Conservation (phyloP, 345 rosid genomes). For the Populus tremula region DNA sequence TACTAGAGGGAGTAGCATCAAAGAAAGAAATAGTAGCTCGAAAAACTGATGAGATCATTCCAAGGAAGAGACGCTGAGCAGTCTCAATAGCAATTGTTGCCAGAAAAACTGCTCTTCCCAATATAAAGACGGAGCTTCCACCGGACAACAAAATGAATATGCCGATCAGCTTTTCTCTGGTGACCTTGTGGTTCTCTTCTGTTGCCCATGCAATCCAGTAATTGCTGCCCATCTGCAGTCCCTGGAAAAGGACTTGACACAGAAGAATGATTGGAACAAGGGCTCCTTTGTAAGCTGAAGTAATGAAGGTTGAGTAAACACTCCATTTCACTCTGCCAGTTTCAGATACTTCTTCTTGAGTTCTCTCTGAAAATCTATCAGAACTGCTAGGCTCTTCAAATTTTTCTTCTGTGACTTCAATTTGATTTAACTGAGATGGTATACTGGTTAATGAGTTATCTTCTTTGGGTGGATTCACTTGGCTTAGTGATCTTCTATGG, state of each 20-base stretch:
- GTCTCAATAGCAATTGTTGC: constrained; percentile 59
- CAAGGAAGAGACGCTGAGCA: constrained; percentile 52
- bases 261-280: constrained; percentile 50
- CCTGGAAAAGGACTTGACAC: constrained; percentile 59
- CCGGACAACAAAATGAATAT: constrained; percentile 50
- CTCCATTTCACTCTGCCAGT: constrained; percentile 64
- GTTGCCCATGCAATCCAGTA: constrained; percentile 80
- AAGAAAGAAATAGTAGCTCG: constrained; percentile 66
- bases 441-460: background rate
- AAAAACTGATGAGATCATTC: constrained; percentile 58
- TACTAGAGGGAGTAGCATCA: constrained; percentile 66
- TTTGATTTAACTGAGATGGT: background rate
- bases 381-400: constrained; percentile 1
- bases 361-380: constrained; percentile 18
- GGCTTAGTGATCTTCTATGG: background rate
- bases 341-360: constrained; percentile 41
- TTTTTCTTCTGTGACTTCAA: background rate
- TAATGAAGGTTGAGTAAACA: constrained; percentile 54
- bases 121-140: constrained; percentile 62
- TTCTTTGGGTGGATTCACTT: background rate
- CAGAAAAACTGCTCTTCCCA: constrained; percentile 62
- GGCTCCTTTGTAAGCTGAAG: constrained; percentile 48
- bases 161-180: constrained; percentile 41
- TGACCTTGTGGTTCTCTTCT: constrained; percentile 34
- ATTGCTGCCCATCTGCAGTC: constrained; percentile 63